A percentile compares a stretch with the other conserved stretches of the same genome.
phyloP scores from a whole-genome alignment of 768 basidiomycete genomes.

The Boletus rex-veris region DNA sequence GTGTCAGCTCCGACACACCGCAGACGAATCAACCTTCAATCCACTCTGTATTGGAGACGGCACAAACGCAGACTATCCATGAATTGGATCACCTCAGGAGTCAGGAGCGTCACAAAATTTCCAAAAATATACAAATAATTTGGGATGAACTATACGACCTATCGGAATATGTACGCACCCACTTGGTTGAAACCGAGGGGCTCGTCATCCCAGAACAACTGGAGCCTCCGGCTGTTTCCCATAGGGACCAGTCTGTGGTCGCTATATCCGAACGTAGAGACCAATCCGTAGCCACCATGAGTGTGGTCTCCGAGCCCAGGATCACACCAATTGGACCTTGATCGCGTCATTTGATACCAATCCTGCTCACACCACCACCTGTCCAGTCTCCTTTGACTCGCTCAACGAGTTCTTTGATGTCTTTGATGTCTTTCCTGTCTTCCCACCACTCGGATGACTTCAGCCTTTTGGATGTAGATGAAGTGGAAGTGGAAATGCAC shows the following conservation, averaged over 20 bases:
- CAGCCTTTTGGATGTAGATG: constrained; percentile 40
- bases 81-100: constrained; percentile 63
- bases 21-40: constrained; percentile 48
- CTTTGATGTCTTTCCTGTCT: constrained; percentile 42
- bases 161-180: constrained; percentile 52
- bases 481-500: constrained; percentile 16
- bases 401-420: constrained; percentile 29
- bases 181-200: constrained; percentile 21
- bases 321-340: constrained; percentile 24
- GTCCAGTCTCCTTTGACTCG: constrained; percentile 38
- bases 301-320: constrained; percentile 34
- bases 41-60: constrained; percentile 43
- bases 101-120: constrained; percentile 60
- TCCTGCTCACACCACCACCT: constrained; percentile 44
- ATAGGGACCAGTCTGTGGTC: constrained; percentile 45
- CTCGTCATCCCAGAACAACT: constrained; percentile 12
- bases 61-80: constrained; percentile 44
- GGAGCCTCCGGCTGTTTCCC: constrained; percentile 15
- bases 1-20: constrained; percentile 51
- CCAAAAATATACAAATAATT: constrained; percentile 65
- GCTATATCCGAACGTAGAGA: constrained; percentile 42
- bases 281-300: constrained; percentile 44
- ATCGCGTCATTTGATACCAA: constrained; percentile 27
- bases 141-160: constrained; percentile 66
- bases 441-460: constrained; percentile 76